Evolutionary conservation across 2,329 filamentous ascomycete species (phyloP), one percentile per base, ranked within the genome.

Genomic region (Apiospora arundinis): DNA sequence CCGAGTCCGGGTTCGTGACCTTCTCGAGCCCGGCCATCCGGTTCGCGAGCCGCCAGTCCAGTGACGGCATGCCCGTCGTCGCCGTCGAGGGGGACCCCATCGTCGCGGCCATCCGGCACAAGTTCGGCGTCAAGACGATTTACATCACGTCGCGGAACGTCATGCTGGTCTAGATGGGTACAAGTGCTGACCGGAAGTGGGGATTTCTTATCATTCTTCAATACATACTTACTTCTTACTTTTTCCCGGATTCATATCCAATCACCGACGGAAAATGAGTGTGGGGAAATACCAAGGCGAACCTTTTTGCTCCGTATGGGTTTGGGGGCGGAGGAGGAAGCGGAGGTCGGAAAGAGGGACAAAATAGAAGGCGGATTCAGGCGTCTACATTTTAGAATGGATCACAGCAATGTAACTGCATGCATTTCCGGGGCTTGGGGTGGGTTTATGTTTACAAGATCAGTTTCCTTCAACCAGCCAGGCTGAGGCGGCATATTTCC

Each of bases 21-120:
- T 78, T 78, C 69, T 76, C 76, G 66, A 72, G 75, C 11, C 75
- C 77, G 1, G 75, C 74, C 40, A 76, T 78, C 40, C 74, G 75
- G 7, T 78, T 77, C 70, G 76, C 75, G 18, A 74, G 73, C 52
- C 74, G 75, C 12, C 74, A 74, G 16, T 76, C 75, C 8, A 76
- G 75, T 66, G 74, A 71, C 52, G 74, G 75, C n/a, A 28, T 77
- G 56, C 76, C 76, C 8, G 72, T 77, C 23, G 73, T 77, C 5
- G 71, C 75, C 45, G 75, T 76, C 49, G 69, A 70, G 16, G 73
- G 72, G 14, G 76, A 77, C 21, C 73, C 72, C 2, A 67, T 75
- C 56, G 69, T 77, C n/a, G 70, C 74, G 18, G 72, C 73, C 21
- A 75, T 77, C 69, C 74, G 73, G 70, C 70, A 74, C n/a, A 74